Conservation (phyloP, 2,329 filamentous ascomycete genomes). For the Apiospora phragmitis region DNA sequence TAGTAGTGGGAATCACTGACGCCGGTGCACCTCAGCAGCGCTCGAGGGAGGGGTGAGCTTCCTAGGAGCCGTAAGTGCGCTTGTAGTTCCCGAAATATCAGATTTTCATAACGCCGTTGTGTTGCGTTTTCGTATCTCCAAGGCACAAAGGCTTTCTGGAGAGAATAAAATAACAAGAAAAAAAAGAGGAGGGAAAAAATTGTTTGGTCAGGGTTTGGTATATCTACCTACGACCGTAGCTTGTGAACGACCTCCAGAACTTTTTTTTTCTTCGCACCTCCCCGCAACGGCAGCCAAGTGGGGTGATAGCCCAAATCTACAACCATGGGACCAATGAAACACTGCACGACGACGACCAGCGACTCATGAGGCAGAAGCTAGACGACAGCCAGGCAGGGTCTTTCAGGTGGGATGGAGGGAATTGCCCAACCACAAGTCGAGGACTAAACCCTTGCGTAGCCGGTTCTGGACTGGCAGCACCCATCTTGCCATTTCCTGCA, state of each 20-base stretch:
- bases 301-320: neutral
- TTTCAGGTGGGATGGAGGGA: neutral
- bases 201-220: neutral
- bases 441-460: neutral
- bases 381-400: neutral
- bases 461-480: neutral
- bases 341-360: neutral
- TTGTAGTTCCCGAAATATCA: neutral
- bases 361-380: constrained; percentile 4
- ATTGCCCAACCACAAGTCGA: neutral
- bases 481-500: neutral
- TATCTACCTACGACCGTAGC: neutral
- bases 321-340: neutral
- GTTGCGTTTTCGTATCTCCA: neutral
- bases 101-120: neutral
- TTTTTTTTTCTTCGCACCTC: constrained; percentile 1
- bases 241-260: constrained; percentile 5
- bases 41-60: constrained; percentile 4
- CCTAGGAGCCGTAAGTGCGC: neutral
- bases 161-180: constrained; percentile 1
- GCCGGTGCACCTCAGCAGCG: constrained; percentile 1
- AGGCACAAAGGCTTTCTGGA: neutral
- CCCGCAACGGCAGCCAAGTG: constrained; percentile 6
- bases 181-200: neutral
- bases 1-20: neutral